Conservation (phyloP, 106 monocot species). For the Apostasia ramifera region DNA sequence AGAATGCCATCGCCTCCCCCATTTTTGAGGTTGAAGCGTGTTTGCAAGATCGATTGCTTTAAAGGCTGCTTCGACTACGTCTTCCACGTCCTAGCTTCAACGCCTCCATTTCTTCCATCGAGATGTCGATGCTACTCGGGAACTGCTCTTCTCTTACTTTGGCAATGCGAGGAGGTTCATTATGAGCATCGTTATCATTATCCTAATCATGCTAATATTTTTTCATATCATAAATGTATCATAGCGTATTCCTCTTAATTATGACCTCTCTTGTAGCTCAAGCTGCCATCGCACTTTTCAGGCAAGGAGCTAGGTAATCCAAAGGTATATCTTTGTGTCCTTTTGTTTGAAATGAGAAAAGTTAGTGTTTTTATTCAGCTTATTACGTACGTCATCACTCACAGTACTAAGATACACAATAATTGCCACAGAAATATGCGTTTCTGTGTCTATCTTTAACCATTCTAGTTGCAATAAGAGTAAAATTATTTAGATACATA, state of each 20-base stretch:
- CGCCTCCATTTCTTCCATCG: constrained; percentile 24
- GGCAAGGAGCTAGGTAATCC: too few species aligned
- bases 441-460: too few species aligned
- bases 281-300: neutral
- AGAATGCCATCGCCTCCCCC: constrained; percentile 52
- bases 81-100: constrained; percentile 24
- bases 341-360: too few species aligned
- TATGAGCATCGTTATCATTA: too few species aligned
- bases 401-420: too few species aligned
- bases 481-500: too few species aligned
- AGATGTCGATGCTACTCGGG: constrained; percentile 28
- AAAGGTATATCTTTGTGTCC: too few species aligned
- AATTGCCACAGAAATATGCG: too few species aligned
- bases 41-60: constrained; percentile 37
- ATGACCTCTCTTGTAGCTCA: neutral
- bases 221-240: neutral
- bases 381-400: too few species aligned
- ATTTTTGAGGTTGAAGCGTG: constrained; percentile 45
- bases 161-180: too few species aligned
- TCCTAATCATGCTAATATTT: neutral
- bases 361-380: too few species aligned
- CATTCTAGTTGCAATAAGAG: too few species aligned
- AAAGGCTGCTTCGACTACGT: constrained; percentile 54
- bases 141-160: constrained; percentile 21
- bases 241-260: neutral